Percentiles rank a stretch among this genome's conserved stretches.
Conservation (phyloP, 2,329 filamentous ascomycete genomes). For the Reticulascus tulasneorum region DNA sequence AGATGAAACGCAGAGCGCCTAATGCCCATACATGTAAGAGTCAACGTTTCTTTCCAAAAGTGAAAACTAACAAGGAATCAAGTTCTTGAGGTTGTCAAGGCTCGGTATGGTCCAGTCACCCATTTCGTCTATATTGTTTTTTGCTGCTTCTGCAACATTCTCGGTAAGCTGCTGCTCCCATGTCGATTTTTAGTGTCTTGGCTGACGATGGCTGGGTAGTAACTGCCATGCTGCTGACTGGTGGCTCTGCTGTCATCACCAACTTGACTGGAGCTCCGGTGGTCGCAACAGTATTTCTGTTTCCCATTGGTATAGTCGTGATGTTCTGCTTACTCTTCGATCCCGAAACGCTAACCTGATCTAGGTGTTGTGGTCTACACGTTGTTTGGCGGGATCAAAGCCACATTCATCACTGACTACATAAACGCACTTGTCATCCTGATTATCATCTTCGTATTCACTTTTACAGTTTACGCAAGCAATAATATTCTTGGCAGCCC, state of each 20-base stretch:
- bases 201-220: slow-evolving; percentile 36
- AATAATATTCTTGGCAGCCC: slow-evolving; percentile 71
- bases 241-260: slow-evolving; percentile 47
- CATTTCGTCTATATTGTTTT: slow-evolving; percentile 81
- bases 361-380: slow-evolving; percentile 65
- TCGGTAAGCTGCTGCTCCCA: slow-evolving; percentile 26
- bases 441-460: slow-evolving; percentile 81
- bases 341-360: not conserved
- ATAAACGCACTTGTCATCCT: slow-evolving; percentile 82
- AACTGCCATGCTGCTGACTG: slow-evolving; percentile 83
- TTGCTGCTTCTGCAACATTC: slow-evolving; percentile 72
- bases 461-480: slow-evolving; percentile 76
- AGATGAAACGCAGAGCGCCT: slow-evolving; percentile 79
- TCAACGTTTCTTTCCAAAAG: accelerated
- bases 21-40: slow-evolving; percentile 68
- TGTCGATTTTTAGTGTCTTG: not conserved
- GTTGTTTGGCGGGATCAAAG: slow-evolving; percentile 74
- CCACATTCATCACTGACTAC: slow-evolving; percentile 82
- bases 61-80: not conserved
- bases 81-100: slow-evolving; percentile 74
- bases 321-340: no score
- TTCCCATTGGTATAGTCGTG: slow-evolving; percentile 69
- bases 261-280: slow-evolving; percentile 42
- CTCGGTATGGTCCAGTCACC: slow-evolving; percentile 67
- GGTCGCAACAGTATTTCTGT: slow-evolving; percentile 77